Base-by-base conservation (phyloP, 257 asterid species). In the Agastache rugosa region DNA sequence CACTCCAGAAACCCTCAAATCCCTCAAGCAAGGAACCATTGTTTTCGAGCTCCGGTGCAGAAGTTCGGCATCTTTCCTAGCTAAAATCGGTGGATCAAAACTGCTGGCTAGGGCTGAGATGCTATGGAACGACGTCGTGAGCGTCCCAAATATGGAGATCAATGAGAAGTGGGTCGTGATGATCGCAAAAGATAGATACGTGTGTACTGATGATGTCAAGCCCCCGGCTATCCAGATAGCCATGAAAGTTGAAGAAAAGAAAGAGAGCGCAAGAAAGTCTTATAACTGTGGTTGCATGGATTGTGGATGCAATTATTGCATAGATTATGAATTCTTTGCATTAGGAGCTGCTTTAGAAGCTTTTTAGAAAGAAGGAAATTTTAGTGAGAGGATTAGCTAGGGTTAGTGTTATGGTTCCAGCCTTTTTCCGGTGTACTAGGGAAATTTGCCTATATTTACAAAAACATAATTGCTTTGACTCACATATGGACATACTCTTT, bases 31-130 rank as follows among this genome's bases (percentile, higher is more conserved):
- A 62, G 88, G 84, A 2, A 80, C 69, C 41, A 37, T 80, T 0
- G 19, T 79, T 0, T 82, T 89, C 42, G 96, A 91, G 88, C 87
- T 91, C 15, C 83, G 96, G 11, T 68, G 72, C 62, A 86, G 89
- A 68, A 81, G 35, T 17, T 25, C 72, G 10, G 1, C 71, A 3
- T 76, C 92, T 9, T 44, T 77, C 51, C n/a, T 85, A 9, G 80
- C 89, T 23, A 69, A 63, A 63, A 64, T 78, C 22, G 73, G 84
- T 2, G 80, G 91, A 44, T 87, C 96, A 20, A 83, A 83, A 61
- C 69, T 85, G 16, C 5, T 90, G 72, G 97, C 89, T 0, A 84
- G 71, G 81, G 87, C 85, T 51, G 89, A 87, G 77, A 47, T 88
- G 81, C 87, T 89, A 16, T 85, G 90, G 95, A 78, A 37, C 70